phyloP scores from a whole-genome alignment of 495 filamentous ascomycete species.

The Xylaria palmicola region DNA sequence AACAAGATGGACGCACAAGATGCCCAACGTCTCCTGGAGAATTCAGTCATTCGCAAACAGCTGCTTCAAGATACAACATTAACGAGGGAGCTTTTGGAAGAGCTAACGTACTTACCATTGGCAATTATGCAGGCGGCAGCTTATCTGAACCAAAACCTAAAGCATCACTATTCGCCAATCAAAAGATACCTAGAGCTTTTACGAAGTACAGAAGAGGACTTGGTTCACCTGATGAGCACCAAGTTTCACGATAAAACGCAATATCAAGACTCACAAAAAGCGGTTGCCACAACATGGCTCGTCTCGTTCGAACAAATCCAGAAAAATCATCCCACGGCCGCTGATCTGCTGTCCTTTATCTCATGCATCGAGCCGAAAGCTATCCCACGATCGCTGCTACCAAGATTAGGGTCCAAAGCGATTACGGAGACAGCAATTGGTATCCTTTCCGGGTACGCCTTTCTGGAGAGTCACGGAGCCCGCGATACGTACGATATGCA shows the following conservation, averaged over 20 bases:
- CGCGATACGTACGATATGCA: constrained; percentile 38
- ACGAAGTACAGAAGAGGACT: constrained; percentile 38
- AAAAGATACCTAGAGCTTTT: constrained; percentile 46
- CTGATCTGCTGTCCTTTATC: constrained; percentile 44
- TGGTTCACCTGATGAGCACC: constrained; percentile 43
- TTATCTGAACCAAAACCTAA: constrained; percentile 44
- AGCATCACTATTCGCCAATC: no score
- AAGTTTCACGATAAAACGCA: constrained; percentile 50
- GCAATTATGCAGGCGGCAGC: constrained; percentile 49
- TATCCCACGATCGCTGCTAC: constrained; percentile 35
- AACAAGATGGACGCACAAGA: constrained; percentile 27
- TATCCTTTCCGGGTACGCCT: constrained; percentile 33
- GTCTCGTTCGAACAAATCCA: constrained; percentile 53
- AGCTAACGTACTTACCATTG: constrained; percentile 44
- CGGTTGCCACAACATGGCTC: constrained; percentile 55
- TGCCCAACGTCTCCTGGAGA: constrained; percentile 18
- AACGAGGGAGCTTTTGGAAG: constrained; percentile 23
- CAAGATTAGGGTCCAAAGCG: constrained; percentile 17
- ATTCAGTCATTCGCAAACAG: constrained; percentile 7
- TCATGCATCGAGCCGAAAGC: constrained; percentile 40
- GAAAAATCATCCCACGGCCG: constrained; percentile 27
- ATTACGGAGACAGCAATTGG: constrained; percentile 32
- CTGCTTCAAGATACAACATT: background rate
- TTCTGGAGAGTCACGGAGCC: constrained; percentile 30
- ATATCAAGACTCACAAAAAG: constrained; percentile 45